Base-by-base conservation (phyloP, 2,329 filamentous ascomycete species). In the Chaetomiaceae sp. region DNA sequence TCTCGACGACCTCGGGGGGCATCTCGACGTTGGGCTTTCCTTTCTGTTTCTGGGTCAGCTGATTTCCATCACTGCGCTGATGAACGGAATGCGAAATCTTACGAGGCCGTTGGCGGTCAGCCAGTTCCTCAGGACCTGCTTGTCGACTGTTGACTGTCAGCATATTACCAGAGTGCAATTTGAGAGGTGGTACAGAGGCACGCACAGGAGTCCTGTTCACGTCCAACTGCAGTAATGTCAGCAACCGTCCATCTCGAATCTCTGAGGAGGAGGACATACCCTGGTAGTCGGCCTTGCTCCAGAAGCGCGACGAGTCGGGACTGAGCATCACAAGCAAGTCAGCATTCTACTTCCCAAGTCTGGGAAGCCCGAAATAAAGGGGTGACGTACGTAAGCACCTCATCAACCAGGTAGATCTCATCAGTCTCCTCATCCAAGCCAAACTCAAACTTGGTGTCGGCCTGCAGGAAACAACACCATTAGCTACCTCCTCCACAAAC, bases 101-200 rank as follows among this genome's bases (percentile, higher is more conserved):
- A 57, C 55, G 53, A 95, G 69, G 0, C 87, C 88, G 54, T 87
- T 76, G 44, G 68, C 72, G 2, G 84, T 86, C 64, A 96, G 70
- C 88, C 90, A 96, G 71, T 96, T 85, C 33, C 91, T 77, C 61
- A 96, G 69, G 64, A 80, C 85, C 73, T 91, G 87, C 78, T 96
- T 96, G 68, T 96, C 91, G 62, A 92, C 55, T 57, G 27, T 1
- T 23, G 14, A 5, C 6, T 29, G 44, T 57, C 25, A 94, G 71
- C 25, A 44, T 17, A 15, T 14, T 17, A 12, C 6, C 8, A 9
- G 14, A 23, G 6, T 7, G 4, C 22, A 31, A 29, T n/a, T 17
- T 29, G 9, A 38, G 4, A 7, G 22, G 12, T 19, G 22, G 14
- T 9, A 7, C 12, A 7, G n/a, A 12, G 9, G 3, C 6, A 42